Base-by-base conservation (phyloP, 495 filamentous ascomycete species). In the Daldinia bambusicola region DNA sequence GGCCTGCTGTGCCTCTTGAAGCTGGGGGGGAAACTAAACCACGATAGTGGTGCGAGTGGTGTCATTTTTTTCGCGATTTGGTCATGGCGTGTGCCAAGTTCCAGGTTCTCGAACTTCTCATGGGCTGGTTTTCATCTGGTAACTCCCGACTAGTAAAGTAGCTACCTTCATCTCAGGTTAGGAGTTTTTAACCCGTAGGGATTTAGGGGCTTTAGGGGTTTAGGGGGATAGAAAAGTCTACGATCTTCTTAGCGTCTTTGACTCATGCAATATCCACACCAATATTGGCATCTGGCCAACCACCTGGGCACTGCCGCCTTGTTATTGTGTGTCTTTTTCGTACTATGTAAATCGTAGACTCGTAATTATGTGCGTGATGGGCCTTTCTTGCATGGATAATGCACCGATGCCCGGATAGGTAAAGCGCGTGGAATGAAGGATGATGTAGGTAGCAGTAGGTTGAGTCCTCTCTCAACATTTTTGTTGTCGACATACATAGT, bases 11-110 rank as follows among this genome's bases (percentile, higher is more conserved):
- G 56, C 48, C 66, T 55, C 18, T 30, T 0, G 41, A 59, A 22
- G 10, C 56, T 66, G 16, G 70, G 51, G 38, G 14, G 0, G 9
- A 60, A 55, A 20, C 69, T 67, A 71, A 71, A 71, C 59, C 56
- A 51, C 9, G 67, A 67, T 64, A 36, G 65, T 66, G 9, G 61
- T 32, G 16, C 6, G 20, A 45, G 70, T 69, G 70, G 70, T 65
- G 61, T 56, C 61, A 65, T 68, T 34, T 1, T 9, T 55, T 22
- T 43, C 52, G 58, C 6, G 32, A 55, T 67, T 16, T 34, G 45
- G 51, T 40, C 55, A 72, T 72, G 70, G 63, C 41, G 60, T 68
- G 70, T 68, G 70, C 70, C 65, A 72, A 68, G 70, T 43, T 32
- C 16, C 16, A 26, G 16, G 45, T 63, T 63, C 45, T 36, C 58